Conservation (phyloP, 768 basidiomycete genomes). For the Rhodotorula babjevae region DNA sequence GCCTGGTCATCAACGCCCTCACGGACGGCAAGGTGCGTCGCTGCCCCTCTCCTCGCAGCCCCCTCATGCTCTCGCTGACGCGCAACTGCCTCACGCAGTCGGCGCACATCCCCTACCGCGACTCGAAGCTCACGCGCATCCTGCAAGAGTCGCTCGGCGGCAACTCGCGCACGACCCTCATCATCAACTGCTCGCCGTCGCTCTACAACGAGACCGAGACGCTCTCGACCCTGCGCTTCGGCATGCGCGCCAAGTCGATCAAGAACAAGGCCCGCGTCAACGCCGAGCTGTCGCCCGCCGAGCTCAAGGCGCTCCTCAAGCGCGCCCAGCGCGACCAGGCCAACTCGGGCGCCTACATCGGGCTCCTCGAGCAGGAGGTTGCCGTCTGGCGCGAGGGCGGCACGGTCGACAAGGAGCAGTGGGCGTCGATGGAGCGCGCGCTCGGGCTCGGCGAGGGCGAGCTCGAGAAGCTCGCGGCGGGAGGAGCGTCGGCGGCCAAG, state of each 20-base stretch:
- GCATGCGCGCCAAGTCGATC: constrained; percentile 99
- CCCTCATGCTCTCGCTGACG: background rate
- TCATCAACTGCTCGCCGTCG: constrained; percentile 98
- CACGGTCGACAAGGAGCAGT: constrained; percentile 73
- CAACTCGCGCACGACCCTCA: constrained; percentile 90
- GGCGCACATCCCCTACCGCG: constrained; percentile 95
- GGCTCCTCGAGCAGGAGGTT: constrained; percentile 83
- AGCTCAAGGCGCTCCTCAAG: constrained; percentile 84
- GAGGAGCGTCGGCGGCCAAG: constrained; percentile 52
- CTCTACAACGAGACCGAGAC: constrained; percentile 97
- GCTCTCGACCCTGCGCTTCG: constrained; percentile 92
- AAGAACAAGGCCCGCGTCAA: constrained; percentile 99
- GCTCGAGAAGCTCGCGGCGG: constrained; percentile 44
- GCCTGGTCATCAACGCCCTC: constrained; percentile 98
- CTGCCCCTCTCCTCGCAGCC: background rate
- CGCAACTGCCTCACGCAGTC: constrained; percentile 54
- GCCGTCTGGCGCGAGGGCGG: constrained; percentile 84
- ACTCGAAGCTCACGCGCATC: constrained; percentile 97
- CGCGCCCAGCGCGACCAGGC: constrained; percentile 84
- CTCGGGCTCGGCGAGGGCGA: constrained; percentile 48
- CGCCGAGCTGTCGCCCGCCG: constrained; percentile 90
- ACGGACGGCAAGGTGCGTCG: constrained; percentile 84
- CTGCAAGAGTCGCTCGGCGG: constrained; percentile 97
- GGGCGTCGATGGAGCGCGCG: constrained; percentile 67
- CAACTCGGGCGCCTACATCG: constrained; percentile 76